phyloP scores from a whole-genome alignment of 768 basidiomycete species.

The Phanerochaete sordida region DNA sequence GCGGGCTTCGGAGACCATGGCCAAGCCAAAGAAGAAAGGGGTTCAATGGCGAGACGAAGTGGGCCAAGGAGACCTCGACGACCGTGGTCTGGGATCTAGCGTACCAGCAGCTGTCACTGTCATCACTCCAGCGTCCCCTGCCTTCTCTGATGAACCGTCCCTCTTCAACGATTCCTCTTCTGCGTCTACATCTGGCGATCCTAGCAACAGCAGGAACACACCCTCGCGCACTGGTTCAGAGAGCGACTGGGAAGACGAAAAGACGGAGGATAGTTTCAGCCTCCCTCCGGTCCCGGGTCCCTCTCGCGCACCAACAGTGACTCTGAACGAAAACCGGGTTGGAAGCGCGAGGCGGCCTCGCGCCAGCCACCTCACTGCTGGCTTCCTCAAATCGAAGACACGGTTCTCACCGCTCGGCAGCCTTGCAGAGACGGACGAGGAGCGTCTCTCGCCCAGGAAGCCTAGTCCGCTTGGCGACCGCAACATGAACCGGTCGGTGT shows the following conservation, averaged over 20 bases:
- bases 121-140: conserved; percentile 2
- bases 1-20: conserved; percentile 45
- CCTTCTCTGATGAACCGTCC: conserved; percentile 1
- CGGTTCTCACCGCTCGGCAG: conserved; percentile 52
- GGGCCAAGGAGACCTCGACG: conserved; percentile 78
- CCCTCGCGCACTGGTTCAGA: conserved; percentile 50
- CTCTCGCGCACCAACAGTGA: conserved; percentile 7
- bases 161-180: conserved; percentile 13
- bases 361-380: conserved; percentile 64
- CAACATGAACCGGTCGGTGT: conserved; percentile 51
- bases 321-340: not conserved
- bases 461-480: conserved; percentile 57
- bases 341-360: conserved; percentile 43
- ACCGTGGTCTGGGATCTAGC: conserved; percentile 37
- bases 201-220: conserved; percentile 12
- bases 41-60: conserved; percentile 89
- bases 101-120: conserved; percentile 16
- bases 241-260: conserved; percentile 90
- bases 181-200: conserved; percentile 25
- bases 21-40: conserved; percentile 60
- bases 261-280: conserved; percentile 73
- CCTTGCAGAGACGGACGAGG: conserved; percentile 72
- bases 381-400: conserved; percentile 55
- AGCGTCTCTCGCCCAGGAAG: conserved; percentile 28
- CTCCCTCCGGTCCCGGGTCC: conserved; percentile 42